phyloP scores from a whole-genome alignment of 768 basidiomycete species.

The Mycena galopus region DNA sequence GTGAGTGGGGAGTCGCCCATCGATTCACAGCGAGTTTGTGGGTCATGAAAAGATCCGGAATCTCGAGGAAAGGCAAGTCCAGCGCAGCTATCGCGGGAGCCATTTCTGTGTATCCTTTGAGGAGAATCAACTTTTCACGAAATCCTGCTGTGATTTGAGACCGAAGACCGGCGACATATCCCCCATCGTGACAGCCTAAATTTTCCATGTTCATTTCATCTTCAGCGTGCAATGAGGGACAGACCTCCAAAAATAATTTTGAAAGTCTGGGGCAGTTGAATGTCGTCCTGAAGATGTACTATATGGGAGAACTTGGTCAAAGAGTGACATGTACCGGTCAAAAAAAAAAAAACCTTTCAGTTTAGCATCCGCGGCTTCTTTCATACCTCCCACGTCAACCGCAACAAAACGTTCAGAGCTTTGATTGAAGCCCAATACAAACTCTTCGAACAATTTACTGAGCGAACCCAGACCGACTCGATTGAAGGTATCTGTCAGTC shows the following conservation, averaged over 20 bases:
- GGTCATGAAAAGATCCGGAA: slow-evolving; percentile 71
- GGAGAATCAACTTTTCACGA: slow-evolving; percentile 72
- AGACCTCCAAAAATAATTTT: slow-evolving; percentile 78
- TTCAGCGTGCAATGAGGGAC: slow-evolving; percentile 18
- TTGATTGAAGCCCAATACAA: slow-evolving; percentile 78
- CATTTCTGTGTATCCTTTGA: slow-evolving; percentile 73
- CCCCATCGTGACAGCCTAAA: slow-evolving; percentile 80
- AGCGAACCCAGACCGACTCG: slow-evolving; percentile 53
- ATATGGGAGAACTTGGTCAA: slow-evolving; percentile 27
- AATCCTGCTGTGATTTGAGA: slow-evolving; percentile 76
- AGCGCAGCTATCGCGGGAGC: slow-evolving; percentile 72
- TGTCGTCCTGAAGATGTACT: slow-evolving; percentile 72
- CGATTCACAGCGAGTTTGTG: slow-evolving; percentile 58
- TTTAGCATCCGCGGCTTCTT: slow-evolving; percentile 83
- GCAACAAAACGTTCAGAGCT: slow-evolving; percentile 75
- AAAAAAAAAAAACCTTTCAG: slow-evolving; percentile 68
- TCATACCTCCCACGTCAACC: slow-evolving; percentile 77
- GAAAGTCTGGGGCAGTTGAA: slow-evolving; percentile 71
- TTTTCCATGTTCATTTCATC: neutral
- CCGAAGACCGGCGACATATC: slow-evolving; percentile 73
- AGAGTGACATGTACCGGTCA: neutral
- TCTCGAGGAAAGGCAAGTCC: slow-evolving; percentile 63
- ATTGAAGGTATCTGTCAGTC: slow-evolving; percentile 65
- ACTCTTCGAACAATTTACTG: slow-evolving; percentile 68
- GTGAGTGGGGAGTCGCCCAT: slow-evolving; percentile 32